Percentiles rank a stretch among this genome's conserved stretches.
These are phyloP conservation scores for Cutaneotrichosporon cavernicola DNA, from an alignment of 1,284 basidiomycete species.

Conservation along the genomic window DNA sequence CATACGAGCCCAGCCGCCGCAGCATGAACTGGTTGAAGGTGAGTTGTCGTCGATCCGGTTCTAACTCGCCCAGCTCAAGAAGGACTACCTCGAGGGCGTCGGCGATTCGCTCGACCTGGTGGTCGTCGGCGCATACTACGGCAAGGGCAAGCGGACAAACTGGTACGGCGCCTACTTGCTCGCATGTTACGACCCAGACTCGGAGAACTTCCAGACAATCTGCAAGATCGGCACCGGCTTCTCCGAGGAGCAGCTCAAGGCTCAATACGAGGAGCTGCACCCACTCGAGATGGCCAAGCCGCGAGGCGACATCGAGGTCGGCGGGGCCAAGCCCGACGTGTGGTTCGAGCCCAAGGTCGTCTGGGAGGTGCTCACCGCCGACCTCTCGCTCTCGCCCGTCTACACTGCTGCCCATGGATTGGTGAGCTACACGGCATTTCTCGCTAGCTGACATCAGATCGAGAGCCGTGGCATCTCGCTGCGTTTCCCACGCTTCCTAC, in stretches of 20 bases:
- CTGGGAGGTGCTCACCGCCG: slow-evolving; percentile 97
- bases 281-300: slow-evolving; percentile 62
- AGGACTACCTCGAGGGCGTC: slow-evolving; percentile 94
- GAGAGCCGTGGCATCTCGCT: slow-evolving; percentile 88
- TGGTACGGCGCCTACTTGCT: slow-evolving; percentile 94
- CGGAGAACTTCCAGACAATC: slow-evolving; percentile 89
- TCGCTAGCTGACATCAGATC: slow-evolving; percentile 57
- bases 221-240: slow-evolving; percentile 99
- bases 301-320: slow-evolving; percentile 76
- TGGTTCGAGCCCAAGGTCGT: slow-evolving; percentile 95
- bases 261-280: slow-evolving; percentile 79
- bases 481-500: slow-evolving; percentile 92
- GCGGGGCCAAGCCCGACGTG: slow-evolving; percentile 86
- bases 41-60: slow-evolving; percentile 16
- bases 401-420: slow-evolving; percentile 96
- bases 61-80: slow-evolving; percentile 70
- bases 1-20: slow-evolving; percentile 90
- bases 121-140: slow-evolving; percentile 94
- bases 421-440: slow-evolving; percentile 57
- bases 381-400: slow-evolving; percentile 92
- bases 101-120: slow-evolving; percentile 97
- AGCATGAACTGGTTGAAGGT: slow-evolving; percentile 99
- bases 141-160: slow-evolving; percentile 95
- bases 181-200: slow-evolving; percentile 88
- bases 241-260: slow-evolving; percentile 81